Evolutionary conservation across 768 basidiomycete species (phyloP).

Genomic region (Pleurotus citrinopileatus): DNA sequence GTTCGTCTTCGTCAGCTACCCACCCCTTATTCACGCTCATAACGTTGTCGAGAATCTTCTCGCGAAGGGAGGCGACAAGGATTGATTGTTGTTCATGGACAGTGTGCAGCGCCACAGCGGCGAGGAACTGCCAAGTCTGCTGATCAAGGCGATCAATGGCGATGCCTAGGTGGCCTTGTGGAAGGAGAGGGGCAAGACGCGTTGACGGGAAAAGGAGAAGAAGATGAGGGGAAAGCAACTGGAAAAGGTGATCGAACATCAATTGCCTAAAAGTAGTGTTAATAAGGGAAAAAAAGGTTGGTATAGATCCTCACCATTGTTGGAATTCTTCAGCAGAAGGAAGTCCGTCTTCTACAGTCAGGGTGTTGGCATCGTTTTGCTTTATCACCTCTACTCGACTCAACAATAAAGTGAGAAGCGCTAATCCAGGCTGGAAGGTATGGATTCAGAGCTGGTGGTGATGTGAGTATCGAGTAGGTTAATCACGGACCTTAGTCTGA

Average conservation of each 20-base stretch:
- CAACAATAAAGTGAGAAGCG: conserved; percentile 85
- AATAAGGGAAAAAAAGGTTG: conserved; percentile 6
- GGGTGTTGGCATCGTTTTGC: conserved; percentile 53
- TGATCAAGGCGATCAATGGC: conserved; percentile 73
- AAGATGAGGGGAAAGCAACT: conserved; percentile 73
- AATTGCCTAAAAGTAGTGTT: conserved; percentile 57
- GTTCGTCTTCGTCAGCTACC: conserved; percentile 69
- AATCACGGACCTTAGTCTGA: conserved; percentile 63
- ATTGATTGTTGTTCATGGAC: conserved; percentile 84
- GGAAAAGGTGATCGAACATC: conserved; percentile 86
- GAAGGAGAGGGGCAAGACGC: conserved; percentile 47
- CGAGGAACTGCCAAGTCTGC: conserved; percentile 94
- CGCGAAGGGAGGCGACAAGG: conserved; percentile 81
- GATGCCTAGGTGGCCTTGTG: conserved; percentile 25
- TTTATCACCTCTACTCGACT: conserved; percentile 93
- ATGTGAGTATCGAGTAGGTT: not conserved
- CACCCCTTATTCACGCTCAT: conserved; percentile 74
- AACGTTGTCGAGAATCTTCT: conserved; percentile 93
- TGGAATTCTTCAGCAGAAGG: conserved; percentile 73
- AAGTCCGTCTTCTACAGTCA: conserved; percentile 35
- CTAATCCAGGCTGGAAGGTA: conserved; percentile 85
- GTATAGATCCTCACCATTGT: conserved; percentile 50
- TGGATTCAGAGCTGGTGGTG: too few species aligned
- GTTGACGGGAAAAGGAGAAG: conserved; percentile 88
- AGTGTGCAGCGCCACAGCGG: conserved; percentile 83